Base-by-base conservation (phyloP, 176 grass and related monocot species). In the Cymbopogon citratus region DNA sequence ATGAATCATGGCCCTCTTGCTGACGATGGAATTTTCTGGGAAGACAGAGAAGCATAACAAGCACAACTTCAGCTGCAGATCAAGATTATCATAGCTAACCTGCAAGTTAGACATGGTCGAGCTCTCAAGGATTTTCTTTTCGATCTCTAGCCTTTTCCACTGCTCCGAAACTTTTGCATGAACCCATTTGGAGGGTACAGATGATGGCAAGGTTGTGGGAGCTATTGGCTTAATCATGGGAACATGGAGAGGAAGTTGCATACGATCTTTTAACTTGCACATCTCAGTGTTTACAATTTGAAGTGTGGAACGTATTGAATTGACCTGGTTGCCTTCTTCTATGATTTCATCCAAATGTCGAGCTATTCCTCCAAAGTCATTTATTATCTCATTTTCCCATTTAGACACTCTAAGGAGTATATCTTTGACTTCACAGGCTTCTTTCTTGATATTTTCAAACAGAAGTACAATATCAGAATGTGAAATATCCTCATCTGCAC, bases 41-140 rank as follows among this genome's bases (percentile, higher is more conserved):
- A 91, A 94, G 4, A 94, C 19, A 78, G 87, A 83, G 40, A 94
- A 78, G 36, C 92, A 94, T 45, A 89, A 77, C 27, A 89, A 68
- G 71, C 92, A 94, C 25, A 87, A 41, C 70, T 87, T 91, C 9
- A 91, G 65, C 23, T 86, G 87, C 9, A 21, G 24, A 34, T 94
- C 87, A 59, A 94, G 92, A 76, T 81, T 89, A 46, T 89, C 84
- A 63, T 88, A 88, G 69, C 78, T 89, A 38, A 82, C 62, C 87
- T 85, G 73, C 70, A 87, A 83, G 66, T 28, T 65, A 40, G 87
- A 79, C 73, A 90, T 69, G 14, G 64, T 70, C 41, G 78, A 66
- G 51, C 73, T 87, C 51, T 87, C 85, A 76, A 81, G 72, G 27
- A 87, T 87, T 76, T 81, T 87, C 78, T 71, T 87, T 16, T 87